Evolutionary conservation across 2,329 filamentous ascomycete genomes (phyloP), one percentile per base, ranked within the genome.

Genomic region (Purpureocillium takamizusanense): DNA sequence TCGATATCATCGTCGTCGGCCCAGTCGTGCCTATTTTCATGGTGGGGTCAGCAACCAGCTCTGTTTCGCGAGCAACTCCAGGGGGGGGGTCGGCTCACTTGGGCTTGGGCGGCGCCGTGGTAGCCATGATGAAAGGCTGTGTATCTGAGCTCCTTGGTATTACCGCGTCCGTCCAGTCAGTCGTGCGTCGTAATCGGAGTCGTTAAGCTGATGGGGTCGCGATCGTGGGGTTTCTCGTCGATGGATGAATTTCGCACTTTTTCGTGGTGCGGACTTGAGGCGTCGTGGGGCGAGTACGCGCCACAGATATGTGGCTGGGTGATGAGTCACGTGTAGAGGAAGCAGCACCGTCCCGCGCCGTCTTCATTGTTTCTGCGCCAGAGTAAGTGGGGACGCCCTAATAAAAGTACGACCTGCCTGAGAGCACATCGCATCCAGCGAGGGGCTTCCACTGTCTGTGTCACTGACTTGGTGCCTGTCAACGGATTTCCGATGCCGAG

Each of bases 1-100:
- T 92, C 84, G 67, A 87, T 83, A 57, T 90, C 86, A 61, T 94
- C 88, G 61, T 92, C 86, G 70, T 97, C 92, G 62, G 92, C 90
- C 90, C 90, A 97, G 75, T 95, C 89, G 52, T 72, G 69, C 61
- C 70, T 72, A 46, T 38, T 67, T 51, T 48, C 36, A 51, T 58
- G 51, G 56, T 59, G 60, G 58, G 56, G 60, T 63, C 54, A 63
- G 57, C 51, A 43, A 54, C 37, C 11, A 27, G 33, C 31, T 36
- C 27, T 13, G 31, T 18, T 29, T 40, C 12, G 36, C 25, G 29
- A 25, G 35, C 18, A 27, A n/a, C n/a, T n/a, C 18, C 29, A 14
- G 33, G 16, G 23, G 13, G 27, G 31, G 30, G 35, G 10, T 12
- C n/a, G 21, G 52, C 61, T 60, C 44, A 64, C 61, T 59, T 64